phyloP scores from a whole-genome alignment of 257 asterid species.

The Rauvolfia tetraphylla region DNA sequence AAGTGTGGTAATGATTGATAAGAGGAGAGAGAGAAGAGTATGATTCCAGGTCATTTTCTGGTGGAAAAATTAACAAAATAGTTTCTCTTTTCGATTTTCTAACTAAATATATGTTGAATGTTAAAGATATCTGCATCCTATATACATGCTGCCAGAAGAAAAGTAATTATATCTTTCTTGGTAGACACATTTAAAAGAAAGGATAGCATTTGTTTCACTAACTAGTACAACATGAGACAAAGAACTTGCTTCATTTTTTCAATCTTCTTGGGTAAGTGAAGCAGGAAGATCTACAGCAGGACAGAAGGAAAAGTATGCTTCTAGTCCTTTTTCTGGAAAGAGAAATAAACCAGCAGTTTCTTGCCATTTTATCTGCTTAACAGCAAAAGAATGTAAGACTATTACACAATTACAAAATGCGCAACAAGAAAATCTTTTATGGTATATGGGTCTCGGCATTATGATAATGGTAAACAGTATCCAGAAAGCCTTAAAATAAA shows the following conservation, averaged over 20 bases:
- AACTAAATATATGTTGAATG: neutral
- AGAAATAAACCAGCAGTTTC: neutral
- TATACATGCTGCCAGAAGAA: neutral
- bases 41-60: neutral
- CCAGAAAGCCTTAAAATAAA: neutral
- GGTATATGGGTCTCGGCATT: neutral
- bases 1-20: neutral
- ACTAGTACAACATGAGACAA: neutral
- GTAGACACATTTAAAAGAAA: constrained; percentile 3
- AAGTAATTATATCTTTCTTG: neutral
- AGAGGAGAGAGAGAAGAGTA: neutral
- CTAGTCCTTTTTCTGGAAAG: neutral
- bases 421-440: neutral
- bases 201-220: neutral
- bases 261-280: neutral
- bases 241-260: neutral
- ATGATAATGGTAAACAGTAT: neutral
- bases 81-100: neutral
- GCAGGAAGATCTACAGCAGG: neutral
- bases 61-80: neutral
- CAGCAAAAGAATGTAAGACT: neutral
- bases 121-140: neutral
- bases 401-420: neutral
- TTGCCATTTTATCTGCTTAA: neutral
- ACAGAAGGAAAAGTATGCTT: neutral